A percentile compares a stretch with the other conserved stretches of the same genome.
These are phyloP conservation scores for Backusella circina DNA, from an alignment of 192 early-diverging fungal species.

Conservation along the genomic window DNA sequence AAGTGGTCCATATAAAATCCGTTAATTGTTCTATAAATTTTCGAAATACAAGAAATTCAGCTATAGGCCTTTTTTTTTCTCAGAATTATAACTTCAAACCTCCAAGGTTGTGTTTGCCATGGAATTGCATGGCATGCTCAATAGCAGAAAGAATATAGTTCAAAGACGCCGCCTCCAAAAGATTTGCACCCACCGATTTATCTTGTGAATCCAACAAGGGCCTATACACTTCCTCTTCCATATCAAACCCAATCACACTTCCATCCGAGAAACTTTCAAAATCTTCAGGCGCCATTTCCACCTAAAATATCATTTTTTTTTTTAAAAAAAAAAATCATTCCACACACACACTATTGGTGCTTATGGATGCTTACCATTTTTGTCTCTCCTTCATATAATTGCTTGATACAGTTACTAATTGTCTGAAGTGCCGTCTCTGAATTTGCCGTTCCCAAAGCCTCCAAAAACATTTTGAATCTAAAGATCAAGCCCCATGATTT, in stretches of 20 bases:
- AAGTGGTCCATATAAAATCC: conserved; percentile 25
- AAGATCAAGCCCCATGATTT: conserved; percentile 33
- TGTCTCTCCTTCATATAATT: not conserved
- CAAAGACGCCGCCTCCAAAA: conserved; percentile 34
- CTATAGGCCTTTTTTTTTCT: not conserved
- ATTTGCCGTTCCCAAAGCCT: conserved; percentile 3
- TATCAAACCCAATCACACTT: conserved; percentile 30
- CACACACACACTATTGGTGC: not conserved
- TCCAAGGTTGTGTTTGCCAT: not conserved
- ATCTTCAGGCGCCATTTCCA: conserved; percentile 34
- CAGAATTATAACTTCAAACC: not conserved
- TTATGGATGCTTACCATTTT: conserved; percentile 12
- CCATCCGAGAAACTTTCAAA: conserved; percentile 35
- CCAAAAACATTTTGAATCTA: conserved; percentile 6
- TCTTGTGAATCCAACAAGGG: conserved; percentile 10
- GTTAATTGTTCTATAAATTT: conserved; percentile 17
- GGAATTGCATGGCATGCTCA: conserved; percentile 28
- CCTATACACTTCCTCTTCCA: conserved; percentile 30
- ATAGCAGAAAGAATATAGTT: conserved; percentile 26
- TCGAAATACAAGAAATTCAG: not conserved
- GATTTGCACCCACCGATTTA: conserved; percentile 14
- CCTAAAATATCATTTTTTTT: conserved; percentile 12
- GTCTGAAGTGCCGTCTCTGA: not conserved
- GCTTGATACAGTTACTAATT: not conserved
- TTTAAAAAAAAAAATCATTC: too few relatives aligned